Evolutionary conservation across 2,329 filamentous ascomycete species (phyloP), one percentile per base, ranked within the genome.

Genomic region (Arachnomyces sp.): DNA sequence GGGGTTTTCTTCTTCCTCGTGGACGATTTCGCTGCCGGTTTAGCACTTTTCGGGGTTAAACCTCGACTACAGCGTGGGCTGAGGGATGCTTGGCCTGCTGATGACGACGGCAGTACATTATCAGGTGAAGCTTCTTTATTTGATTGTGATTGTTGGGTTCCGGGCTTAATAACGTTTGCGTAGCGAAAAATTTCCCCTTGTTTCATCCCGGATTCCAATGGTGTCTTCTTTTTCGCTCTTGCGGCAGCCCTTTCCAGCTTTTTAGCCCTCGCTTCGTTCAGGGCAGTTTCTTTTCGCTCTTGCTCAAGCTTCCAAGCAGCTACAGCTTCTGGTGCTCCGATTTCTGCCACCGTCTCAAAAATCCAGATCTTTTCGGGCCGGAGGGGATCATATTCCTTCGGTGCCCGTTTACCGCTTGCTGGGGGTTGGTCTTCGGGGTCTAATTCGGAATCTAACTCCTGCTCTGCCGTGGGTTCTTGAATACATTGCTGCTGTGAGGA

Each of bases 331-430:
- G 83, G 83, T 40, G 81, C 72, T 0, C 84, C 83, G 2, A 81
- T 57, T 42, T 73, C 77, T 3, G 78, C 75, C 38, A 85, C 69
- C 0, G 74, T 71, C 49, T 82, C 77, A 15, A 83, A 69, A 4
- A 89, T 62, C 85, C 85, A 90, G 7, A 75, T 59, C 47, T 82
- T 75, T 31, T 85, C 77, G 1, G 78, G 67, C 18, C 78, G 71
- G 7, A 71, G 72, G 0, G 86, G 83, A 51, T 88, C 80, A 50
- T 83, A 69, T 0, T 65, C 59, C 21, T 61, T 62, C 12, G 58
- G 52, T 12, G 57, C 56, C 13, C 50, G 50, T 14, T n/a, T 51
- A 25, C 9, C 9, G 21, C 9, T 25, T 5, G 21, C 43, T 49
- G 15, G 28, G 18, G 7, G 40, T 11, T 62, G 50, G 3, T 53